A percentile compares a stretch with the other conserved stretches of the same genome.
These are phyloP conservation scores for Nicotiana sylvestris DNA, from an alignment of 257 asterid genomes.

Conservation along the genomic window DNA sequence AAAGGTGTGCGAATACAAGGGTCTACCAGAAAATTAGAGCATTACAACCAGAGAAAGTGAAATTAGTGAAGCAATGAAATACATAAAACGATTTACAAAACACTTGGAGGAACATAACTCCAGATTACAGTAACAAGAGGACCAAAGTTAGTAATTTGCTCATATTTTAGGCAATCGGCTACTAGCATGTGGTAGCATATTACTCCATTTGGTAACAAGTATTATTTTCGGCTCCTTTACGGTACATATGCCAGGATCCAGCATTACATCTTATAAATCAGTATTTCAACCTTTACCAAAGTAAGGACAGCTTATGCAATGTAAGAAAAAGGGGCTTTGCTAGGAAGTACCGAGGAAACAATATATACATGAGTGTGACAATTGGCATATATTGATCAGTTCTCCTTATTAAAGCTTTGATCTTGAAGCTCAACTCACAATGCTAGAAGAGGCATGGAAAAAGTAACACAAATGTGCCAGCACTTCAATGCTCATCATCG, in stretches of 20 bases:
- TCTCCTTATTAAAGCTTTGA: not conserved
- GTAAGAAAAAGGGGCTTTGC: not conserved
- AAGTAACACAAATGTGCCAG: not conserved
- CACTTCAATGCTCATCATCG: slow-evolving; percentile 5
- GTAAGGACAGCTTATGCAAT: not conserved
- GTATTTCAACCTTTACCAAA: not conserved
- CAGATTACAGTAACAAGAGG: not conserved
- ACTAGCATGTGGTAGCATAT: not conserved
- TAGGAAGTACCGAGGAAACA: not conserved
- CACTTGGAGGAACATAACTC: not conserved
- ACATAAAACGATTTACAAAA: not conserved
- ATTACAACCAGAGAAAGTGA: not conserved
- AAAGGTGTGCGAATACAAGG: not conserved
- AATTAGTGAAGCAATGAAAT: not conserved
- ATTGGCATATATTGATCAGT: not conserved
- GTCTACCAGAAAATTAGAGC: not conserved
- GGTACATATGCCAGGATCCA: not conserved
- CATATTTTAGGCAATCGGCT: not conserved
- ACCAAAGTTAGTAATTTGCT: not conserved
- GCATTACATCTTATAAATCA: not conserved
- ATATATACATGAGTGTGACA: not conserved
- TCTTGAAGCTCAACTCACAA: not conserved
- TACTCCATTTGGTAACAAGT: not conserved
- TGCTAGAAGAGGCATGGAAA: slow-evolving; percentile 8
- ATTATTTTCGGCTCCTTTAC: not conserved